Base-by-base conservation (phyloP, 2,329 filamentous ascomycete species). In the Fusarium haematococcum region DNA sequence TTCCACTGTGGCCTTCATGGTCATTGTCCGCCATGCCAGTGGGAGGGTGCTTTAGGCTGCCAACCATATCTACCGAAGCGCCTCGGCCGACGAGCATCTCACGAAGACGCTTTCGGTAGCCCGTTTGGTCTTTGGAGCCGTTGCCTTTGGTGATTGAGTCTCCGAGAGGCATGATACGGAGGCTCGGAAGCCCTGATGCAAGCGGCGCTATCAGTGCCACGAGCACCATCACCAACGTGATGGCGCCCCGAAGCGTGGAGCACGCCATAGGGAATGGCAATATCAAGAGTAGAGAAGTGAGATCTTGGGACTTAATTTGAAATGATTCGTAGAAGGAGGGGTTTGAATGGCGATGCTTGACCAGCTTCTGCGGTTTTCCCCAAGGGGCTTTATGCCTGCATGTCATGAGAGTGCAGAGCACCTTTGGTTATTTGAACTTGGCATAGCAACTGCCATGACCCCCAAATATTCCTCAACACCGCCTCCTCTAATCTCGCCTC, bases 131-230 rank as follows among this genome's bases (percentile, higher is more conserved):
- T 2, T 63, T 62, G 9, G 71, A 75, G 4, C 71, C 71, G 0
- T 69, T 72, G 8, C 72, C 72, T 6, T 75, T 75, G 2, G 72
- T 75, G 41, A 75, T 75, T 1, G 72, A 75, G 45, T 75, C 72
- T 23, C 72, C 72, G 0, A 75, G 35, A 0, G 71, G 72, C 1
- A 75, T 25, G 5, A 69, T 70, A 6, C 72, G 35, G 4, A 75
- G 71, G 5, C 63, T 67, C 14, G 71, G 71, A 3, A 75, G 59
- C 1, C 64, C 69, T 25, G 8, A 16, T 10, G 35, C 33, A 13
- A 59, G 65, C 14, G 59, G 32, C 6, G 52, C 11, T 23, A 35
- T 16, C 18, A 45, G 30, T 54, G 33, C 59, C 33, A 61, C 27
- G 7, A 71, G 4, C 23, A 45, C 4, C 32, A 58, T 41, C 54